phyloP scores from a whole-genome alignment of 345 rosid species.

The Cardamine occulta region DNA sequence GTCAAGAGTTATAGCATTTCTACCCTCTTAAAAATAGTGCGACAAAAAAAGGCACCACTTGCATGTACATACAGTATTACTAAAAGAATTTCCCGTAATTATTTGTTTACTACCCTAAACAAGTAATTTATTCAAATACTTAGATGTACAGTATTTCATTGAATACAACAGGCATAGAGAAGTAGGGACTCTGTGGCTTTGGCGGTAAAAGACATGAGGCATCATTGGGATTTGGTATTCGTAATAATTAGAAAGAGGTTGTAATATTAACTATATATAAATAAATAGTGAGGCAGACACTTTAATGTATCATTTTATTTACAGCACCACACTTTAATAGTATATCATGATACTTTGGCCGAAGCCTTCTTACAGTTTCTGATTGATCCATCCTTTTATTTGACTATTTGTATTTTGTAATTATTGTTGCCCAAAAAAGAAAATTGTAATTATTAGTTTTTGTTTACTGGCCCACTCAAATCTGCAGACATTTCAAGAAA shows the following conservation, averaged over 20 bases:
- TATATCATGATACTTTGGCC: conserved; percentile 37
- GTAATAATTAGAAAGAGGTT: conserved; percentile 38
- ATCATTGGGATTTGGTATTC: conserved; percentile 41
- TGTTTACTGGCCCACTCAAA: conserved; percentile 16
- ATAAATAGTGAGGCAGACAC: conserved; percentile 39
- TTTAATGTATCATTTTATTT: conserved; percentile 20
- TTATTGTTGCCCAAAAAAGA: background rate
- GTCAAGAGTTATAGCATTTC: background rate
- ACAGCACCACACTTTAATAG: conserved; percentile 21
- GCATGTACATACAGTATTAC: too few species aligned
- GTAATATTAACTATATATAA: conserved; percentile 23
- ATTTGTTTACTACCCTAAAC: conserved; percentile 3
- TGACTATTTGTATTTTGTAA: conserved; percentile 20
- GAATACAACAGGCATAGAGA: conserved; percentile 4
- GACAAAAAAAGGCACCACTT: background rate
- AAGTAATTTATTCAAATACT: background rate
- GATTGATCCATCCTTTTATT: background rate
- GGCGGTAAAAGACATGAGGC: conserved; percentile 40
- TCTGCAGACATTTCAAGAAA: conserved; percentile 18
- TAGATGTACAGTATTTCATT: background rate
- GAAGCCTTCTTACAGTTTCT: conserved; percentile 30
- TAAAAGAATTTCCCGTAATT: background rate
- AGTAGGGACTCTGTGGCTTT: conserved; percentile 14
- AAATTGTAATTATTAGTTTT: conserved; percentile 24
- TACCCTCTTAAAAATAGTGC: background rate